These are phyloP conservation scores for Coelastrella sp. DNA, from an alignment of 139 green algal genomes.

Conservation along the genomic window DNA sequence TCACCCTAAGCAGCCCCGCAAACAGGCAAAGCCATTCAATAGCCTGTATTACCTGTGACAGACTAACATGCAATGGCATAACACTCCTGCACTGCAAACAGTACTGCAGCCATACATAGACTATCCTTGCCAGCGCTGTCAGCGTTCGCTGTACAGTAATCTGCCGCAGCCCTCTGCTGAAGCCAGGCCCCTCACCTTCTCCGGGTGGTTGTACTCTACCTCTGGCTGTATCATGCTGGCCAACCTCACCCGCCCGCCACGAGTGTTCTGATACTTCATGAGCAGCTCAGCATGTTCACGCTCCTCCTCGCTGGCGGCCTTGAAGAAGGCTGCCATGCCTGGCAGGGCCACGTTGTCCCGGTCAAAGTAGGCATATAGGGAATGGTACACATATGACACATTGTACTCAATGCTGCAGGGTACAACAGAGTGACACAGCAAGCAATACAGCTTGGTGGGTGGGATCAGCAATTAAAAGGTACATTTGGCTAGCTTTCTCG, in stretches of 20 bases:
- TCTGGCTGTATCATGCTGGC: conserved; percentile 85
- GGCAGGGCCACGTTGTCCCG: conserved; percentile 97
- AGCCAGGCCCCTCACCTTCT: conserved; percentile 55
- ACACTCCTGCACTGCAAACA: not conserved
- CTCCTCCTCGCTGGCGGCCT: conserved; percentile 84
- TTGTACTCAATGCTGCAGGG: conserved; percentile 87
- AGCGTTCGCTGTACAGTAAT: not conserved
- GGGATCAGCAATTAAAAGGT: not conserved
- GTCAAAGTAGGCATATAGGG: conserved; percentile 93
- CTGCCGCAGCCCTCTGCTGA: not conserved
- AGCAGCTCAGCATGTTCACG: conserved; percentile 92
- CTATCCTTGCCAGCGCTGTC: not conserved
- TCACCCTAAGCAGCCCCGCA: conserved; percentile 76
- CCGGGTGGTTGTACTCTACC: conserved; percentile 80
- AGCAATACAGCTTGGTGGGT: not conserved
- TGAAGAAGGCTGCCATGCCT: conserved; percentile 87
- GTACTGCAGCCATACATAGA: not conserved
- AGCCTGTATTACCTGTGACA: too few relatives aligned
- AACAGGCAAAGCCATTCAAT: too few relatives aligned
- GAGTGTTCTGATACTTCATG: conserved; percentile 94
- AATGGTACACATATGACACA: conserved; percentile 95
- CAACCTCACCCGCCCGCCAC: conserved; percentile 92
- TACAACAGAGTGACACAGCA: not conserved
- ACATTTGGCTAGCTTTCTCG: too few relatives aligned
- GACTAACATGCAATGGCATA: not conserved